Evolutionary conservation across 441 rosid species (phyloP), one percentile per base, ranked within the genome.

Genomic region (Erysimum cheiri): DNA sequence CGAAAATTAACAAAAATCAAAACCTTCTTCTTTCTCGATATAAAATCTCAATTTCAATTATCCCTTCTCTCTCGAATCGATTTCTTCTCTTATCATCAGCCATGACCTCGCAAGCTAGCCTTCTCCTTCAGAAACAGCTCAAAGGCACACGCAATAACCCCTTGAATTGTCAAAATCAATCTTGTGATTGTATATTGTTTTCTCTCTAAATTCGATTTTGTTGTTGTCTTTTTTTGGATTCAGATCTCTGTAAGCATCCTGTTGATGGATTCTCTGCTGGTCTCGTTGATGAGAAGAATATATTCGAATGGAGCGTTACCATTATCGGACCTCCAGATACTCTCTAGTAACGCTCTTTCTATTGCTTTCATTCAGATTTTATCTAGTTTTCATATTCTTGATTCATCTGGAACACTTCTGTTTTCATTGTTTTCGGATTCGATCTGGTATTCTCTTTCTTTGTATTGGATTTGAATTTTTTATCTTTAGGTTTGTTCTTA

Each of bases 241-340:
- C 85, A 88, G 93, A 88, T 88, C 93, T 88, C 60, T 88, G 93
- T 60, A 88, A 79, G 80, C 79, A 85, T 67, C 93, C 93, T 2
- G 93, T 88, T 58, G 87, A 86, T 77, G 93, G 93, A 14, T 88
- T 88, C 81, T 88, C 93, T 28, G 93, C 93, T 39, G 93, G 93
- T 59, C 67, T 88, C 73, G 85, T 85, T 36, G 93, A 88, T 64
- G 93, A 88, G 64, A 84, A 49, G 64, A 85, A 88, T 75, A 66
- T 88, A 55, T 88, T 88, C 60, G 90, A 85, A 81, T 88, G 93
- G 93, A 73, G 85, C 64, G 90, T 88, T 53, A 81, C 88, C 35
- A 78, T 88, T 61, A 85, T 88, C 62, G 93, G 93, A 63, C 93
- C 93, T 28, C 93, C 93, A 4, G 93, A 85, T 39, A 88, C 93